These are phyloP conservation scores for Crinitomyces ghanaensis DNA, from an alignment of 805 yeast genomes.

Conservation along the genomic window DNA sequence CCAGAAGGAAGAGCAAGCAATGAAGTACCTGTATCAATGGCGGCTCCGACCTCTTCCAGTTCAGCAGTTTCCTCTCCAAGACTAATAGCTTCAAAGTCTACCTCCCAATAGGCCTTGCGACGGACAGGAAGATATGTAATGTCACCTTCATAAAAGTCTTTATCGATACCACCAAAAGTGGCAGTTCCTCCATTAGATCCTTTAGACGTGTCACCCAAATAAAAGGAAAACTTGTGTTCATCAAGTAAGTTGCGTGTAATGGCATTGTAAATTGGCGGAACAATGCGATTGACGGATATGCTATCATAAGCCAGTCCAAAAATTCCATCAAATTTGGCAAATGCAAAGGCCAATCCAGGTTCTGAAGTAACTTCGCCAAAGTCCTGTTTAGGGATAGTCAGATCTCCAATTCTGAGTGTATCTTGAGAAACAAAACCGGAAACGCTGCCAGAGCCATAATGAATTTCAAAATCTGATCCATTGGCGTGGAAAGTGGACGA, in stretches of 20 bases:
- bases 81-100: constrained; percentile 77
- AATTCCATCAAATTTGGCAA: constrained; percentile 97
- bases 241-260: constrained; percentile 71
- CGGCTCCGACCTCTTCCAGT: constrained; percentile 81
- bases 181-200: constrained; percentile 76
- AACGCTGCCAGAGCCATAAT: constrained; percentile 86
- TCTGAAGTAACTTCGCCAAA: constrained; percentile 96
- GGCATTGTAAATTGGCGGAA: constrained; percentile 92
- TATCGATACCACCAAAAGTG: constrained; percentile 90
- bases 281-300: constrained; percentile 77
- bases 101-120: constrained; percentile 99
- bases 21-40: constrained; percentile 97
- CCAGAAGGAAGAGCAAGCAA: constrained; percentile 90
- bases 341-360: constrained; percentile 96
- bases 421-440: constrained; percentile 91
- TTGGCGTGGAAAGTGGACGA: constrained; percentile 81
- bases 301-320: constrained; percentile 90
- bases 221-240: constrained; percentile 76
- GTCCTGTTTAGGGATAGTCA: constrained; percentile 76
- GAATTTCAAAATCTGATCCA: constrained; percentile 76
- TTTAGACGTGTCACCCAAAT: constrained; percentile 67
- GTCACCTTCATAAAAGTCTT: constrained; percentile 64
- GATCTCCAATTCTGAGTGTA: constrained; percentile 66
- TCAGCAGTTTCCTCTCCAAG: constrained; percentile 87
- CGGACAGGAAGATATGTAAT: constrained; percentile 95